Evolutionary conservation across 805 yeast species (phyloP).

Genomic region (Ogataea methylovora): DNA sequence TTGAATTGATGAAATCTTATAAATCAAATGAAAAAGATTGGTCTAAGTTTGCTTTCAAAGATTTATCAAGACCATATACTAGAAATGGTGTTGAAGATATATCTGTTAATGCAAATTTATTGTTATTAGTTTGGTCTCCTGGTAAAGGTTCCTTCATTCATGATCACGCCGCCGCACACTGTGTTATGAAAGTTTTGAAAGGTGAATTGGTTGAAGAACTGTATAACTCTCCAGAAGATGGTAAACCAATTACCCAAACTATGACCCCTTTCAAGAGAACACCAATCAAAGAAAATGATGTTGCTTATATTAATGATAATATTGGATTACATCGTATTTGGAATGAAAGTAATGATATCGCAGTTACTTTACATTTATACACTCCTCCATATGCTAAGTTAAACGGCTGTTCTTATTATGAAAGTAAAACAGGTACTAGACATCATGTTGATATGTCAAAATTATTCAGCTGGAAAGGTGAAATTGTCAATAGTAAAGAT

Average conservation of each 20-base stretch:
- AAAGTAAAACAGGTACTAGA: conserved; percentile 38
- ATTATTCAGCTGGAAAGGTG: conserved; percentile 57
- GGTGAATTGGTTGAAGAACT: conserved; percentile 53
- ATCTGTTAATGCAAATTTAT: conserved; percentile 61
- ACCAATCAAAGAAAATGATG: conserved; percentile 31
- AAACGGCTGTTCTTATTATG: conserved; percentile 47
- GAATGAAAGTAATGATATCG: conserved; percentile 37
- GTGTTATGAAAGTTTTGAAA: conserved; percentile 61
- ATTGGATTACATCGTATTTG: conserved; percentile 61
- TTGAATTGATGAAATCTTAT: conserved; percentile 40
- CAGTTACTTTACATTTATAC: conserved; percentile 63
- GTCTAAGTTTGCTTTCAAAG: conserved; percentile 49
- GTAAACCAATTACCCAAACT: conserved; percentile 2
- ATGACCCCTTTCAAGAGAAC: conserved; percentile 20
- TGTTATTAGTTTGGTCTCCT: conserved; percentile 67
- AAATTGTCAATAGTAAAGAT: conserved; percentile 8
- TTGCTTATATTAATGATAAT: conserved; percentile 57
- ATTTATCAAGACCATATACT: conserved; percentile 42
- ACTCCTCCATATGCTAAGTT: conserved; percentile 71
- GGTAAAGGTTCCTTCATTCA: conserved; percentile 57
- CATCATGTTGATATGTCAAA: conserved; percentile 52
- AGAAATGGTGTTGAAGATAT: conserved; percentile 72
- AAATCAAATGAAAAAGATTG: conserved; percentile 44
- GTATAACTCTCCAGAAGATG: conserved; percentile 40
- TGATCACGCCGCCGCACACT: conserved; percentile 72